Evolutionary conservation across 331 rosid species (phyloP), one percentile per base, ranked within the genome.

Genomic region (Malus hybrid): DNA sequence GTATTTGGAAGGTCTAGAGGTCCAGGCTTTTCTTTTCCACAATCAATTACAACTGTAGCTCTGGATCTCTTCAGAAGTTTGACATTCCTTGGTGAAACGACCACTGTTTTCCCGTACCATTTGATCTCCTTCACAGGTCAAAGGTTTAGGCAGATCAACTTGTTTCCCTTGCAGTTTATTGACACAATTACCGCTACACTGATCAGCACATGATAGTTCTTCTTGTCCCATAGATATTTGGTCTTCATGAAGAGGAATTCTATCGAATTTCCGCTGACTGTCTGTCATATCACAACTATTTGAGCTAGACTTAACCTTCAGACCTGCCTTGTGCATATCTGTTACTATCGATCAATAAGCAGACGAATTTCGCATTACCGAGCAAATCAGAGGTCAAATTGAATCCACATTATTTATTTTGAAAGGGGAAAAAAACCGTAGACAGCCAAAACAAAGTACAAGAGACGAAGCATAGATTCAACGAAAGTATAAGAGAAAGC

Each of bases 11-110:
- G 63, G 81, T 78, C 76, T 61, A 75, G 65, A 29, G 48, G 71
- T 71, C 20, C 86, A 34, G 72, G 59, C 7, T 62, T 77, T 66
- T 67, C 79, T 20, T 56, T 54, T 22, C 65, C 63, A 55, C 33
- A 19, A 27, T 20, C 75, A 71, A 24, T 57, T 46, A 42, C 36
- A 68, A 61, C 54, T 65, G 65, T 16, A 36, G 20, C 71, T 82
- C 76, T 65, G 82, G 10, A 72, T 63, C 28, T 84, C 87, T 78
- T 63, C 76, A 7, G 82, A 81, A 72, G 72, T 62, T 74, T 59
- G 76, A 61, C 65, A 57, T 55, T 81, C 65, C 67, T 80, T 56
- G 4, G 32, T 55, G 59, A 80, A 76, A 73, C 73, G 27, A 18
- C n/a, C 69, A 33, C 63, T 60, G 28, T 73, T 73, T 48, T 10